Percentiles rank a stretch among this genome's conserved stretches.
These are phyloP conservation scores for Solanum habrochaites DNA, from an alignment of 257 asterid species.

Conservation along the genomic window DNA sequence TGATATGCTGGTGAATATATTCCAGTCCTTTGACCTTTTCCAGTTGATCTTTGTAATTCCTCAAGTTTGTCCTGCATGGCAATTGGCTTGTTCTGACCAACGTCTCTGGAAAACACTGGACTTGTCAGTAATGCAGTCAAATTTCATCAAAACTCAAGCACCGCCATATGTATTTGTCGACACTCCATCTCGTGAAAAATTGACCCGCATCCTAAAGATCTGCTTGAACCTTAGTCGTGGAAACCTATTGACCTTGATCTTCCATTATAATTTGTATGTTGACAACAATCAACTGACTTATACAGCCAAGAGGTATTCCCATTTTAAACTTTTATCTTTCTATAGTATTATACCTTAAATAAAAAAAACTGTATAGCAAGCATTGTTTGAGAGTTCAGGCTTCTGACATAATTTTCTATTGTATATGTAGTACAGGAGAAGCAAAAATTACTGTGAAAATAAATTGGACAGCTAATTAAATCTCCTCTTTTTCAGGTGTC, in stretches of 20 bases:
- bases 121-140: constrained; percentile 40
- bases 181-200: constrained; percentile 44
- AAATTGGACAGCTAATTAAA: not conserved
- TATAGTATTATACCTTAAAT: not conserved
- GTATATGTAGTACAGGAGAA: not conserved
- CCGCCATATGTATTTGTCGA: constrained; percentile 60
- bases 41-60: constrained; percentile 44
- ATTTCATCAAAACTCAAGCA: constrained; percentile 55
- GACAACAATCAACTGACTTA: constrained; percentile 56
- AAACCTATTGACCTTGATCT: constrained; percentile 42
- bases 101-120: constrained; percentile 62
- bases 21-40: constrained; percentile 38
- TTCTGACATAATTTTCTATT: not conserved
- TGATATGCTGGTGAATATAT: constrained; percentile 39
- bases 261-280: constrained; percentile 54
- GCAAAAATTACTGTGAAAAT: not conserved
- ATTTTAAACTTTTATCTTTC: not conserved
- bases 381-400: not conserved
- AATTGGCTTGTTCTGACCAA: constrained; percentile 59
- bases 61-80: constrained; percentile 70
- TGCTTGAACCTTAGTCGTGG: constrained; percentile 51
- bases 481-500: not conserved
- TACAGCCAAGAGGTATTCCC: constrained; percentile 55
- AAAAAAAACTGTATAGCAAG: not conserved
- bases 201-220: constrained; percentile 53